Conservation (phyloP, 139 green algal species). For the Haematococcus lacustris region DNA sequence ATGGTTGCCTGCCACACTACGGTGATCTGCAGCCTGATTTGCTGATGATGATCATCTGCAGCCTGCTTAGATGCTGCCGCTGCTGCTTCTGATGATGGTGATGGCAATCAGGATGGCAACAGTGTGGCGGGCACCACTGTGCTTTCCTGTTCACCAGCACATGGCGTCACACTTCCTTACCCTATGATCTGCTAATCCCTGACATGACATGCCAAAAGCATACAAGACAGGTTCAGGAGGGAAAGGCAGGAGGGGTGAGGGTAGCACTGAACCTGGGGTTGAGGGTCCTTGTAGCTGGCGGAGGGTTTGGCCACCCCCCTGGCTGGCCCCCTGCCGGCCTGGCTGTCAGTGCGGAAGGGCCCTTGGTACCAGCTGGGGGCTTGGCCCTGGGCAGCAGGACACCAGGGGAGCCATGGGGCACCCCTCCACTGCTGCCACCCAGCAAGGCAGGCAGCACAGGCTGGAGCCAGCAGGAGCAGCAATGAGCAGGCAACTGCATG, state of each 20-base stretch:
- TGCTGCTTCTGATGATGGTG: too few species aligned
- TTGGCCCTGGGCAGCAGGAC: not conserved
- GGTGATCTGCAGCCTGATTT: too few species aligned
- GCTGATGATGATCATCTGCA: too few species aligned
- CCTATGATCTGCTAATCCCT: not conserved
- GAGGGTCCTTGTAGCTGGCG: not conserved
- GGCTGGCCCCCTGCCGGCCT: not conserved
- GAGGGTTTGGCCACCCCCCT: not conserved
- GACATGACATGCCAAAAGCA: too few species aligned
- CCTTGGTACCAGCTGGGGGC: conserved; percentile 7
- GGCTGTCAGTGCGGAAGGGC: not conserved
- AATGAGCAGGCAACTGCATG: too few species aligned
- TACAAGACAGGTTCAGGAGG: not conserved
- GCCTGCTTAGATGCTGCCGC: too few species aligned
- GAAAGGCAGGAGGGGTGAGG: not conserved
- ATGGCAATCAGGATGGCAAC: too few species aligned
- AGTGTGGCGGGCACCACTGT: too few species aligned
- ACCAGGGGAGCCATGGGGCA: not conserved
- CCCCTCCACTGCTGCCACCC: too few species aligned
- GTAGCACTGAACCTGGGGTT: not conserved
- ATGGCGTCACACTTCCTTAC: not conserved
- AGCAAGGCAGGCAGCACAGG: too few species aligned
- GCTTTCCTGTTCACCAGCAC: too few species aligned
- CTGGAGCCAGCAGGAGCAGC: too few species aligned
- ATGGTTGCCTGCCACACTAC: not conserved